Conservation (phyloP, 129 eudicot genomes). For the Tagetes patula region DNA sequence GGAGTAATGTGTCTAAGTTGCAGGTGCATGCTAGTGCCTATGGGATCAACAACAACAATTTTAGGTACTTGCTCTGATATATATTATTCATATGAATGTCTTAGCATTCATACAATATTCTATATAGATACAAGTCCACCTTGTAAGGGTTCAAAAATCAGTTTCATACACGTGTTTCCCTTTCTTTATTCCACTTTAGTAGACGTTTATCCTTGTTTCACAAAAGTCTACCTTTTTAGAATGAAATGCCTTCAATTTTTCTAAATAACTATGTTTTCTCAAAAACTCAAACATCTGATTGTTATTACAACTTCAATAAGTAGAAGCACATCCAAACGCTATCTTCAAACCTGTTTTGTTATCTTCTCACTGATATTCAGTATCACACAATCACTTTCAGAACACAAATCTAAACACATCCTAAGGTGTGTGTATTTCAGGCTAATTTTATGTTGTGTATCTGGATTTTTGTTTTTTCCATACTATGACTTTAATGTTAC, state of each 20-base stretch:
- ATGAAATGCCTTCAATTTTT: not conserved
- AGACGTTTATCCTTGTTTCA: no score
- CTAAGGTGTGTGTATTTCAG: not conserved
- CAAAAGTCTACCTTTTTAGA: not conserved
- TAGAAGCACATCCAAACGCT: not conserved
- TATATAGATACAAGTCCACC: not conserved
- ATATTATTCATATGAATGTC: not conserved
- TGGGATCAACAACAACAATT: conserved; percentile 53
- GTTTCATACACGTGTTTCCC: not conserved
- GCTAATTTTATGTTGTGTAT: not conserved
- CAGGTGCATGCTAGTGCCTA: conserved; percentile 58
- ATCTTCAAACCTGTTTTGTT: not conserved
- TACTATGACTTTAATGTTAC: not conserved
- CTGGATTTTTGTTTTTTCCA: no score
- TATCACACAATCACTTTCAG: not conserved
- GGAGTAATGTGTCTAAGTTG: conserved; percentile 51
- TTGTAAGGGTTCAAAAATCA: not conserved
- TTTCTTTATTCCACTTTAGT: not conserved
- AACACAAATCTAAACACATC: not conserved
- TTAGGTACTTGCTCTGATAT: conserved; percentile 40
- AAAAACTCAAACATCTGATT: not conserved
- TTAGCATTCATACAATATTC: not conserved
- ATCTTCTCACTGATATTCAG: not conserved
- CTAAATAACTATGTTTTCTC: not conserved
- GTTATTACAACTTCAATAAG: not conserved